Evolutionary conservation across 148 eudicot genomes (phyloP), one percentile per base, ranked within the genome.

Genomic region (Chenopodium album): DNA sequence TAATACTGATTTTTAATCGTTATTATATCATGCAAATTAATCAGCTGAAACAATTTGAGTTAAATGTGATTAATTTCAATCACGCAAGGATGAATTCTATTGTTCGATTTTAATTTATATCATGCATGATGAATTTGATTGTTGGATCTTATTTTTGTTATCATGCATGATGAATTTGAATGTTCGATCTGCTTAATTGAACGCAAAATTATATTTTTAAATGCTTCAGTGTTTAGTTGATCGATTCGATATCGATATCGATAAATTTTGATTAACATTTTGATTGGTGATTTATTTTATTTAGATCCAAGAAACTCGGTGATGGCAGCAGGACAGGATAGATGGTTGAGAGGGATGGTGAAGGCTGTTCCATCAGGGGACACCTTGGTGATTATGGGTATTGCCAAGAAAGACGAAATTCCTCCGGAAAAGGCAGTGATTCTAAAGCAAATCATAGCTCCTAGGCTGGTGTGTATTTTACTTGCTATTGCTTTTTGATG

Each of bases 301-400:
- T 76, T 80, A 82, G 87, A 80, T 88, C 80, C 71, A 56, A 74
- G 81, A 74, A 72, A 79, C 60, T 52, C 91, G 95, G 93, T 94
- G 77, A 81, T 92, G 78, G 84, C 89, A 77, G 87, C 91, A 54
- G 90, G 87, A 84, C 79, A 85, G 73, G 81, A 90, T 34, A 88
- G 83, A 87, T 94, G 98, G 98, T 78, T 96, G 85, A 91, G 89
- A 82, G 99, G 98, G 75, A 89, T 37, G 59, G 99, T 97, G 28
- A 97, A 97, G 89, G 98, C 96, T 78, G 98, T 97, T 81, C 92
- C 93, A 34, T 97, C 99, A 37, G 98, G 99, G 62, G 99, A 97
- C 82, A 81, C 89, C 77, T 85, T 97, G 91, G 92, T 94, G 84
- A 92, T 97, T 60, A 89, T 97, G 92, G 92, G 92, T 12, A 87